Percentiles rank a stretch among this genome's conserved stretches.
These are phyloP conservation scores for Lipomyces lipofer DNA, from an alignment of 805 yeast genomes.

Conservation along the genomic window DNA sequence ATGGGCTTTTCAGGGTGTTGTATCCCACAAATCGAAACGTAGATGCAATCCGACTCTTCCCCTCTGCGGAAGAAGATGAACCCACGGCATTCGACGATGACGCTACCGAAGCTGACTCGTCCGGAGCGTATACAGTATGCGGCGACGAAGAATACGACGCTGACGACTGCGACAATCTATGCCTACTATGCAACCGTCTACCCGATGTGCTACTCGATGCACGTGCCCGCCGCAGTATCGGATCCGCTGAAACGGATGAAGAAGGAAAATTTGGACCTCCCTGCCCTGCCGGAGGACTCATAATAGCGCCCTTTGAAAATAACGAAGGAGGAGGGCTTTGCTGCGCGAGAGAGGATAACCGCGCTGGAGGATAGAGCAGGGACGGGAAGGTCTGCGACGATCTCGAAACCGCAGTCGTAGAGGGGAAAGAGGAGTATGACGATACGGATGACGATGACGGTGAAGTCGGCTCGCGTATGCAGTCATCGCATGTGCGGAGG, in stretches of 20 bases:
- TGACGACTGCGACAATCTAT: conserved; percentile 6
- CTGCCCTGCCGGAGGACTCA: conserved; percentile 26
- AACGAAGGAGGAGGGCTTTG: conserved; percentile 8
- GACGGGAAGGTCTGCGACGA: conserved; percentile 9
- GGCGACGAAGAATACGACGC: conserved; percentile 8
- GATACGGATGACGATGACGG: conserved; percentile 51
- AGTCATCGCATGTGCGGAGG: conserved; percentile 74
- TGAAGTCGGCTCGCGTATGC: conserved; percentile 63
- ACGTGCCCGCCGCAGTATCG: neutral
- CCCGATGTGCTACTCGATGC: neutral
- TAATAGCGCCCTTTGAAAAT: conserved; percentile 24
- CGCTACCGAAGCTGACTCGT: no score
- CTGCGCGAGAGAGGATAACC: conserved; percentile 11
- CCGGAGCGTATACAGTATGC: neutral
- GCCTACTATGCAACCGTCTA: neutral
- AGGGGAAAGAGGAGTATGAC: conserved; percentile 31
- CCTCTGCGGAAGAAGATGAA: neutral
- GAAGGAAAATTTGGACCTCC: conserved; percentile 30
- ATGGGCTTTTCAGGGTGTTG: neutral
- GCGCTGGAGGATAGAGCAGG: neutral
- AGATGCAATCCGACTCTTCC: conserved; percentile 8
- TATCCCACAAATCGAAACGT: conserved; percentile 21
- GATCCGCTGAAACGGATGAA: conserved; percentile 3
- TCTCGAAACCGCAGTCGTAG: conserved; percentile 6
- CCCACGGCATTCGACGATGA: neutral